A percentile compares a stretch with the other conserved stretches of the same genome.
These are phyloP conservation scores for Aspergillus jensenii DNA, from an alignment of 2,329 filamentous ascomycete genomes.

Conservation along the genomic window DNA sequence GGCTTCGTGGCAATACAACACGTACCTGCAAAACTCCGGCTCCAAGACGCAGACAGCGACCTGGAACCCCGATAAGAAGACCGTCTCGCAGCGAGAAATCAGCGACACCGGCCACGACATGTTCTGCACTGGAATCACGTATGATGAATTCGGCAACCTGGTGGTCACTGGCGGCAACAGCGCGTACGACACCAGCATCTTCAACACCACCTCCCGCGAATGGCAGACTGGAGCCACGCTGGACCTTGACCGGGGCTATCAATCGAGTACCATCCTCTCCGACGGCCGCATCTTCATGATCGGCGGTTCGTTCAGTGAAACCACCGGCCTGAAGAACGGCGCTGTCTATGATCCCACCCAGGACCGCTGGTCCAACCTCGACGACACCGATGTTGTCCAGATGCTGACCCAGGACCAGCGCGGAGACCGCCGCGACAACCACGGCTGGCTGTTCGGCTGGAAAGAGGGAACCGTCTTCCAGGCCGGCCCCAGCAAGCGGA, in stretches of 20 bases:
- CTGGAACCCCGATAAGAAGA: slow-evolving; percentile 35
- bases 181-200: slow-evolving; percentile 51
- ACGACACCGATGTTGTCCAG: slow-evolving; percentile 45
- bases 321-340: slow-evolving; percentile 50
- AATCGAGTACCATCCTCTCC: slow-evolving; percentile 51
- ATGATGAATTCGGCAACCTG: slow-evolving; percentile 30
- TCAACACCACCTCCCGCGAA: slow-evolving; percentile 31
- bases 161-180: slow-evolving; percentile 57
- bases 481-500: slow-evolving; percentile 53
- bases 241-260: slow-evolving; percentile 53
- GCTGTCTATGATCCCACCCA: slow-evolving; percentile 52
- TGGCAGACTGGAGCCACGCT: slow-evolving; percentile 47
- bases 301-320: slow-evolving; percentile 57
- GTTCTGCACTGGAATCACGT: slow-evolving; percentile 29
- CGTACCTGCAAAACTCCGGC: slow-evolving; percentile 16
- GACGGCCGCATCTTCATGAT: slow-evolving; percentile 59
- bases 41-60: slow-evolving; percentile 20
- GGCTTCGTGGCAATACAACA: slow-evolving; percentile 20
- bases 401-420: slow-evolving; percentile 54
- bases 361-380: slow-evolving; percentile 50
- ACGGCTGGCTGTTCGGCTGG: slow-evolving; percentile 19
- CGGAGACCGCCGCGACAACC: slow-evolving; percentile 41
- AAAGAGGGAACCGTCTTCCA: slow-evolving; percentile 43
- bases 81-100: slow-evolving; percentile 15
- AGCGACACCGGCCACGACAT: slow-evolving; percentile 29